Conservation (phyloP, 2,329 filamentous ascomycete species). For the Colletotrichum somersetense region DNA sequence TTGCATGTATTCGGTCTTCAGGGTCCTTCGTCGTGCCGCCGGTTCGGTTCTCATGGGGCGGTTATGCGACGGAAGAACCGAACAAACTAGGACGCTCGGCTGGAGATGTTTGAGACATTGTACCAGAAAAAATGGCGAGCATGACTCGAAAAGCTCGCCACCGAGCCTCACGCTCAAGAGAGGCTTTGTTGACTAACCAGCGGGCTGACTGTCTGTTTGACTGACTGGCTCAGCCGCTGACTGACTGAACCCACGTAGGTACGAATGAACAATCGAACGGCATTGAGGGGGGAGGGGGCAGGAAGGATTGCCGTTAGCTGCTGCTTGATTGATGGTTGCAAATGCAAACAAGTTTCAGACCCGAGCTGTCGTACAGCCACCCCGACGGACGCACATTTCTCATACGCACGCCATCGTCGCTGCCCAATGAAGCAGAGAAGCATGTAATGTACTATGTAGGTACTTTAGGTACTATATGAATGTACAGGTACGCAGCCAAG, state of each 20-base stretch:
- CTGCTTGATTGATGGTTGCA: constrained; percentile 25
- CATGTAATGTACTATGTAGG: neutral
- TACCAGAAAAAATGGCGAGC: constrained; percentile 10
- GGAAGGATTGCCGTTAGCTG: constrained; percentile 22
- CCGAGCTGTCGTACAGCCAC: constrained; percentile 15
- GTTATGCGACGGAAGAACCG: constrained; percentile 22
- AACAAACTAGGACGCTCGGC: constrained; percentile 5
- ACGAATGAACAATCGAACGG: neutral
- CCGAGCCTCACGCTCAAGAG: neutral
- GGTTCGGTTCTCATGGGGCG: constrained; percentile 12
- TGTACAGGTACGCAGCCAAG: constrained; percentile 5
- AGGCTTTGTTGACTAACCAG: neutral
- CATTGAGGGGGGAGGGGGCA: neutral
- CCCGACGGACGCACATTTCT: constrained; percentile 30
- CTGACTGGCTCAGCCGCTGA: no score
- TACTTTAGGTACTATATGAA: no score
- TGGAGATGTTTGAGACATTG: constrained; percentile 24
- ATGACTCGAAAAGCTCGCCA: constrained; percentile 16
- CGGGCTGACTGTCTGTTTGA: neutral
- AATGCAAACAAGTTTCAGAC: constrained; percentile 32
- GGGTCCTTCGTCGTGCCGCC: constrained; percentile 23
- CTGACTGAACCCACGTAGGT: neutral
- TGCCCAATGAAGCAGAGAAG: constrained; percentile 4
- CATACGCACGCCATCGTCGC: constrained; percentile 30
- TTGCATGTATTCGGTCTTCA: constrained; percentile 19